phyloP scores from a whole-genome alignment of 2,329 filamentous ascomycete genomes.

The Ophiocordyceps robertsii region DNA sequence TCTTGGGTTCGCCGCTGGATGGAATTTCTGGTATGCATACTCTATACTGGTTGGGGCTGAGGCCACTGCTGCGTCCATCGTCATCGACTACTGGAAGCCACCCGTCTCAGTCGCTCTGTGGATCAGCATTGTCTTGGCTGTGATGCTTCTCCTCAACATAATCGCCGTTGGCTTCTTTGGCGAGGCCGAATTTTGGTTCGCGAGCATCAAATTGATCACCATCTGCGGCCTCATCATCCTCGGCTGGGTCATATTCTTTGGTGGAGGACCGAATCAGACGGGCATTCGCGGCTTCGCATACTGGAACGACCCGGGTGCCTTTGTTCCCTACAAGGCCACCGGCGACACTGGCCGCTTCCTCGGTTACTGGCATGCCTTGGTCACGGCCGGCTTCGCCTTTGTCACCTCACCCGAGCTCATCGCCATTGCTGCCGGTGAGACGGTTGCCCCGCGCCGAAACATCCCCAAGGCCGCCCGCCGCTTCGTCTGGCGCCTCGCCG shows the following conservation, averaged over 20 bases:
- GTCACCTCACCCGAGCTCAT: slow-evolving; percentile 50
- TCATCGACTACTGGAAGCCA: slow-evolving; percentile 47
- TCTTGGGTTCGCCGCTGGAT: slow-evolving; percentile 41
- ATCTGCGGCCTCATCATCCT: slow-evolving; percentile 44
- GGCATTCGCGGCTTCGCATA: slow-evolving; percentile 30
- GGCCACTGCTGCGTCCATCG: slow-evolving; percentile 41
- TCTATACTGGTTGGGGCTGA: slow-evolving; percentile 44
- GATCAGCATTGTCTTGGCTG: slow-evolving; percentile 42
- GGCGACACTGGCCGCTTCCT: slow-evolving; percentile 40
- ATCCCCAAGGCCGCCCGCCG: slow-evolving; percentile 51
- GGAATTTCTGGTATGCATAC: slow-evolving; percentile 52
- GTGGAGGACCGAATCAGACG: slow-evolving; percentile 36
- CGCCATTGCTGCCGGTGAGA: slow-evolving; percentile 52
- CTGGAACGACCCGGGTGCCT: slow-evolving; percentile 26
- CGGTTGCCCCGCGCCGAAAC: slow-evolving; percentile 48
- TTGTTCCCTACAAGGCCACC: slow-evolving; percentile 30
- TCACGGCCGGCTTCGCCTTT: slow-evolving; percentile 48
- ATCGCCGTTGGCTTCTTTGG: slow-evolving; percentile 44
- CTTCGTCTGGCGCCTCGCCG: slow-evolving; percentile 46
- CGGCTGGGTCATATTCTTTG: slow-evolving; percentile 41
- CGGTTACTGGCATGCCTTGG: slow-evolving; percentile 43
- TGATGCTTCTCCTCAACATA: slow-evolving; percentile 42
- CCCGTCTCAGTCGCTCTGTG: slow-evolving; percentile 40
- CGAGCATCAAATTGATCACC: slow-evolving; percentile 45
- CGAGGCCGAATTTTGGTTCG: slow-evolving; percentile 49